phyloP scores from a whole-genome alignment of 2,329 filamentous ascomycete genomes.

The Alternaria alternata region DNA sequence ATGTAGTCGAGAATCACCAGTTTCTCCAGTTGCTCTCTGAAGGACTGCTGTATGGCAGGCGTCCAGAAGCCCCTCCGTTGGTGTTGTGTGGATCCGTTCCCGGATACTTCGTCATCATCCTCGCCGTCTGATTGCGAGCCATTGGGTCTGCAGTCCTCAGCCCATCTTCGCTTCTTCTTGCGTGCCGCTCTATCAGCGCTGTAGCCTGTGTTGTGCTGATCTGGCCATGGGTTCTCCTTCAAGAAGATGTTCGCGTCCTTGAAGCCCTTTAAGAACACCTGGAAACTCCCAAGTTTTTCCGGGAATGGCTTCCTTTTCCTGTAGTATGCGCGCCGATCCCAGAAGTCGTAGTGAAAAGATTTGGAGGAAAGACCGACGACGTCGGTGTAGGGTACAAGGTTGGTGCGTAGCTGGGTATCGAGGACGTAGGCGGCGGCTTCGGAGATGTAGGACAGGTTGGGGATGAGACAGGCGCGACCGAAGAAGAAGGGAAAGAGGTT shows the following conservation, averaged over 20 bases:
- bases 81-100: constrained; percentile 44
- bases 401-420: constrained; percentile 86
- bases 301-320: constrained; percentile 87
- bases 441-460: constrained; percentile 96
- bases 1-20: constrained; percentile 98
- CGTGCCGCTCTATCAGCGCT: constrained; percentile 72
- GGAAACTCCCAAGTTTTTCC: constrained; percentile 92
- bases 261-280: constrained; percentile 95
- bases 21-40: constrained; percentile 95
- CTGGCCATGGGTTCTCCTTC: constrained; percentile 95
- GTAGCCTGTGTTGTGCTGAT: constrained; percentile 77
- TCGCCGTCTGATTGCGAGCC: constrained; percentile 67
- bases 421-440: constrained; percentile 97
- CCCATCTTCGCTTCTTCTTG: constrained; percentile 73
- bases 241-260: constrained; percentile 97
- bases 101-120: constrained; percentile 60
- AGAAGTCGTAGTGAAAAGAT: constrained; percentile 98
- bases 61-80: constrained; percentile 80
- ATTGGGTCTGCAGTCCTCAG: constrained; percentile 79
- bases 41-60: constrained; percentile 84
- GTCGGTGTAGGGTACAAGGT: constrained; percentile 95
- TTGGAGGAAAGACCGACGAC: constrained; percentile 94
- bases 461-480: constrained; percentile 92
- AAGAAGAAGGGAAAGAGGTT: constrained; percentile 98
- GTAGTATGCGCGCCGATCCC: constrained; percentile 89